Base-by-base conservation (phyloP, 2,329 filamentous ascomycete species). In the Pochonia chlamydosporia region DNA sequence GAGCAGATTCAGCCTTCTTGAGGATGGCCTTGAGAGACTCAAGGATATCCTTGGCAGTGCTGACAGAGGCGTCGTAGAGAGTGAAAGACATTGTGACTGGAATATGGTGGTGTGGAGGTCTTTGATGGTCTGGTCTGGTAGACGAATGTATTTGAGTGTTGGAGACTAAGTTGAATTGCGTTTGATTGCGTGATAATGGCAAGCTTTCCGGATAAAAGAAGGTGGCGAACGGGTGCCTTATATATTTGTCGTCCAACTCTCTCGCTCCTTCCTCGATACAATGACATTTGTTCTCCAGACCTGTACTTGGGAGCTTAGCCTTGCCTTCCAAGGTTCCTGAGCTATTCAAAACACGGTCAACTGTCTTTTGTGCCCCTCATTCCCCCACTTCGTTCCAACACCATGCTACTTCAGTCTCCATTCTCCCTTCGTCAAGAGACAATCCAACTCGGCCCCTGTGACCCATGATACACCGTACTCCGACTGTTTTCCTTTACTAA, bases 31-130 rank as follows among this genome's bases (percentile, higher is more conserved):
- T 48, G 47, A 71, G 59, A 25, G 62, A 52, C 44, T 56, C 56
- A 36, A 72, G 53, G 52, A 55, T 54, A 30, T 61, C 59, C 55
- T 53, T 57, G 51, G 64, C 55, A 48, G 58, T 37, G 47, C 57
- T 53, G 49, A 74, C 47, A 50, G 59, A 62, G 47, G 59, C 52
- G 50, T 72, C 68, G 69, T 71, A 72, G 50, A 73, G 58, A n/a
- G 67, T 58, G 65, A 59, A 64, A 52, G 62, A 59, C 63, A 66
- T 67, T 50, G 53, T 71, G 55, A 48, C 48, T 30, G 43, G 36
- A 3, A 18, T n/a, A 11, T 18, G 23, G 25, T 5, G 33, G 6
- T 23, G 23, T 45, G 42, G 26, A 23, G 36, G 18, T 44, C 39
- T 36, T 55, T 40, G 44, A 48, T 3, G 26, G 26, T 44, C 26